phyloP scores from a whole-genome alignment of 2,329 filamentous ascomycete genomes.

The Macrophomina pseudophaseolina region DNA sequence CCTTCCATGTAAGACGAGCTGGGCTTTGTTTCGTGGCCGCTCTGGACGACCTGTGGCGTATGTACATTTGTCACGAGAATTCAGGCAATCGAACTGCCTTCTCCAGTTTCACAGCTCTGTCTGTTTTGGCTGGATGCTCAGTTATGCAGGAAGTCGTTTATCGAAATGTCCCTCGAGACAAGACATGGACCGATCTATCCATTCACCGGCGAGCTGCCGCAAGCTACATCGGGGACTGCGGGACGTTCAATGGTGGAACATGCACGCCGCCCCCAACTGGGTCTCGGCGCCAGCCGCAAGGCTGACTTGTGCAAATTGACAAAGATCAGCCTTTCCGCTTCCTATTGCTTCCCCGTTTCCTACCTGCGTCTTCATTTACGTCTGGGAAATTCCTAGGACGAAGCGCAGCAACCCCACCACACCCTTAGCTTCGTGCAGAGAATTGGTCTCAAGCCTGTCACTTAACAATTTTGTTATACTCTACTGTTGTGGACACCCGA shows the following conservation, averaged over 20 bases:
- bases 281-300: constrained; percentile 20
- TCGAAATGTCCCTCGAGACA: neutral
- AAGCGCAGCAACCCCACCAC: constrained; percentile 8
- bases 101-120: neutral
- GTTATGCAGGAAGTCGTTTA: neutral
- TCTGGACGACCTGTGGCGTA: constrained; percentile 1
- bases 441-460: neutral
- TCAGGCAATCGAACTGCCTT: neutral
- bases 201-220: neutral
- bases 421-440: neutral
- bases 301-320: constrained; percentile 1
- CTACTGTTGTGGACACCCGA: neutral
- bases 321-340: constrained; percentile 14
- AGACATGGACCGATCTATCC: neutral
- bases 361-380: neutral
- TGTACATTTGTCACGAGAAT: neutral
- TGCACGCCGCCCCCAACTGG: constrained; percentile 12
- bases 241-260: constrained; percentile 1
- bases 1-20: constrained; percentile 9
- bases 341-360: neutral
- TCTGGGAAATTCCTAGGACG: neutral
- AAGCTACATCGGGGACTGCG: neutral
- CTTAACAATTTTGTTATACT: neutral
- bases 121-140: neutral
- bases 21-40: neutral